These are phyloP conservation scores for Nevesoporus exiguus DNA, from an alignment of 768 basidiomycete species.

Conservation along the genomic window DNA sequence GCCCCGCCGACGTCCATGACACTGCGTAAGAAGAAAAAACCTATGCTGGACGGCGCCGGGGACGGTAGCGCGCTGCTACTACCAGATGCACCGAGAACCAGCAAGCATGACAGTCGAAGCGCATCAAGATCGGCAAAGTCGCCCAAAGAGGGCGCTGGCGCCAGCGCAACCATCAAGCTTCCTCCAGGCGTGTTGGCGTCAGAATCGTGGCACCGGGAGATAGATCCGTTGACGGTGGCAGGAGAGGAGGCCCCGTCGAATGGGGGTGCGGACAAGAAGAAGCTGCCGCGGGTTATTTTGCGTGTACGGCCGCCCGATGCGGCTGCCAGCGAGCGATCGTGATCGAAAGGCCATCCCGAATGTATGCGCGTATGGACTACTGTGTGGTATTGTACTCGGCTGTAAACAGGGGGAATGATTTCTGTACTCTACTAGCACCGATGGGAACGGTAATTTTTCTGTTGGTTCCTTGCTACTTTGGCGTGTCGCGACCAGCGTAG, in stretches of 20 bases:
- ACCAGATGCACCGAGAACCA: background rate
- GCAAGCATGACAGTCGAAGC: constrained; percentile 10
- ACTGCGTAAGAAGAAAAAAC: constrained; percentile 48
- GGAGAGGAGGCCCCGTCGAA: background rate
- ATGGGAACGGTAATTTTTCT: no score
- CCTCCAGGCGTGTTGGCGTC: background rate
- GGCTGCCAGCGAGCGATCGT: background rate
- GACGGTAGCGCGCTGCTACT: background rate
- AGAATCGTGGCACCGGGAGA: background rate
- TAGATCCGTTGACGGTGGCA: no score
- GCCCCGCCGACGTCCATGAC: constrained; percentile 41
- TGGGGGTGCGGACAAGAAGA: constrained; percentile 37
- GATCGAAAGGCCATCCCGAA: no score
- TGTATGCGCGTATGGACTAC: no score
- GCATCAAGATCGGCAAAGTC: constrained; percentile 1
- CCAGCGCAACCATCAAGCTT: background rate
- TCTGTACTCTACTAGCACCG: no score
- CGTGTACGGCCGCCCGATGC: constrained; percentile 45
- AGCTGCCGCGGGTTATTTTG: constrained; percentile 52
- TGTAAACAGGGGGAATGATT: no score
- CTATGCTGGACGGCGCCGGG: background rate
- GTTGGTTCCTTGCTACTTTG: no score
- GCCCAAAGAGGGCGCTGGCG: background rate
- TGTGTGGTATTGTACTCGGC: no score
- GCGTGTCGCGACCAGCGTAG: no score